These are phyloP conservation scores for Bipolaris bicolor DNA, from an alignment of 2,329 filamentous ascomycete genomes.

Conservation along the genomic window DNA sequence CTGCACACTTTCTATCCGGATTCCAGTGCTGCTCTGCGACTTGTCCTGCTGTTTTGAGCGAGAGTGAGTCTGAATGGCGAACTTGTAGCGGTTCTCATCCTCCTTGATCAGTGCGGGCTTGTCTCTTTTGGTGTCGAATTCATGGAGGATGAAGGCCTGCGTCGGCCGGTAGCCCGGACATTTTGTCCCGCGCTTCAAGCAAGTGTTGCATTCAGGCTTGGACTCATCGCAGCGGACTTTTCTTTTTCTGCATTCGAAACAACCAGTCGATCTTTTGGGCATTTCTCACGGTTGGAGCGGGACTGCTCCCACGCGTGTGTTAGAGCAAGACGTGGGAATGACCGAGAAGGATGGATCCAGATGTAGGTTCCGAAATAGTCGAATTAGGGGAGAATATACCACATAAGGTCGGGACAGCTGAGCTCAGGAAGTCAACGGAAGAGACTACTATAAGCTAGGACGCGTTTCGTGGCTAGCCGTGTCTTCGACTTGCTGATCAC, in stretches of 20 bases:
- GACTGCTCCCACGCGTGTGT: constrained; percentile 11
- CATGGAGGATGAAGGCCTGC: constrained; percentile 45
- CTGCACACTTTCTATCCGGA: constrained; percentile 20
- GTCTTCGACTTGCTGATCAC: constrained; percentile 11
- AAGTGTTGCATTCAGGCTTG: constrained; percentile 46
- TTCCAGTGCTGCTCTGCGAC: constrained; percentile 10
- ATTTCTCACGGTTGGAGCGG: constrained; percentile 32
- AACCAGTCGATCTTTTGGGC: constrained; percentile 46
- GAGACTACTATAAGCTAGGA: constrained; percentile 15
- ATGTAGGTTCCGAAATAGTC: neutral
- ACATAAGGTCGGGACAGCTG: constrained; percentile 5
- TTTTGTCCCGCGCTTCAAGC: constrained; percentile 43
- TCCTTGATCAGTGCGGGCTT: constrained; percentile 42
- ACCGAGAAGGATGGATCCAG: neutral
- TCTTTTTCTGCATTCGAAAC: constrained; percentile 47
- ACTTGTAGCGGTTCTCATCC: constrained; percentile 44
- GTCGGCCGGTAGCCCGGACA: constrained; percentile 46
- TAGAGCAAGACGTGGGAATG: neutral
- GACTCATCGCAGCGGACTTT: constrained; percentile 48
- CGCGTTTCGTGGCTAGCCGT: constrained; percentile 15
- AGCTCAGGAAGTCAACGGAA: constrained; percentile 2
- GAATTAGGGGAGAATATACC: neutral
- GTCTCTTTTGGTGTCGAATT: constrained; percentile 38
- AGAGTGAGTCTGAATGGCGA: constrained; percentile 31
- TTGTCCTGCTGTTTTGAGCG: constrained; percentile 8